These are phyloP conservation scores for Calonectria hongkongensis DNA, from an alignment of 2,329 filamentous ascomycete species.

Conservation along the genomic window DNA sequence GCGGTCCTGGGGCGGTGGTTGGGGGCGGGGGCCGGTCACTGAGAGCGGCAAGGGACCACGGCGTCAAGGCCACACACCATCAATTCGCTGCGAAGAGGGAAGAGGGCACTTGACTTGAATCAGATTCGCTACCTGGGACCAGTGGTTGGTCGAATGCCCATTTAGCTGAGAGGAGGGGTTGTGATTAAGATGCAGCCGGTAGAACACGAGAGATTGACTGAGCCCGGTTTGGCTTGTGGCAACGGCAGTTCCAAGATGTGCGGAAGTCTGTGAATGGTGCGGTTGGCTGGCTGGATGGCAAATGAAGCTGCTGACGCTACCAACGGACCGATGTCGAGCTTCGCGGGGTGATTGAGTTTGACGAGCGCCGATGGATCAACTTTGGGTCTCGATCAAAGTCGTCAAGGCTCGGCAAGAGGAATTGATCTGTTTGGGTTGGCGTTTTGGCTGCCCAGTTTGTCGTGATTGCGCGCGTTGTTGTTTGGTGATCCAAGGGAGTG, in stretches of 20 bases:
- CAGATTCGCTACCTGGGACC: conserved; percentile 40
- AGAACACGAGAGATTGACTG: conserved; percentile 38
- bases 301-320: conserved; percentile 2
- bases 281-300: not conserved
- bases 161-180: conserved; percentile 32
- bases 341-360: not conserved
- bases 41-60: conserved; percentile 50
- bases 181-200: conserved; percentile 32
- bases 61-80: conserved; percentile 53
- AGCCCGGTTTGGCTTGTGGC: conserved; percentile 30
- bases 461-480: conserved; percentile 22
- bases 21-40: conserved; percentile 51
- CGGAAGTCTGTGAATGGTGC: conserved; percentile 6
- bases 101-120: conserved; percentile 45
- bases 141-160: conserved; percentile 47
- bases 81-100: conserved; percentile 28
- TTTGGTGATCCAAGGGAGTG: conserved; percentile 13
- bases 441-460: conserved; percentile 10
- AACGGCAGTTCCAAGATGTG: conserved; percentile 48
- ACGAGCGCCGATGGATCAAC: not conserved
- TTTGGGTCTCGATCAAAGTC: not conserved
- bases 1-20: conserved; percentile 34
- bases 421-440: not conserved
- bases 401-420: not conserved
- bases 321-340: not conserved